phyloP scores from a whole-genome alignment of 1,284 basidiomycete species.

The Sporisorium reilianum region DNA sequence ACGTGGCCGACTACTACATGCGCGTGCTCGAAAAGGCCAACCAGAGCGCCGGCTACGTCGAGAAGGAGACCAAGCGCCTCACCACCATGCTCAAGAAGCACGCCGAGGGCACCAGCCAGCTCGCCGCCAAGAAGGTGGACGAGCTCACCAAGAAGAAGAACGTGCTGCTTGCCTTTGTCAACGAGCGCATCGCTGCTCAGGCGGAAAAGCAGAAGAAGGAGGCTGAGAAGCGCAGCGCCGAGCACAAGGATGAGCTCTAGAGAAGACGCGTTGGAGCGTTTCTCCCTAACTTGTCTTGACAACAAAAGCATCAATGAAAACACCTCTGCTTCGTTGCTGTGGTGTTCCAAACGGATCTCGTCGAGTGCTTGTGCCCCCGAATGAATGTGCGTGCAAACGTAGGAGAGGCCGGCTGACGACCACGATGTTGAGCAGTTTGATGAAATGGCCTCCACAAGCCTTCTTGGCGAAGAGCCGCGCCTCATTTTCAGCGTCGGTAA shows the following conservation, averaged over 20 bases:
- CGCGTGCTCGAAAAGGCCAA: conserved; percentile 87
- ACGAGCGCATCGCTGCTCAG: conserved; percentile 52
- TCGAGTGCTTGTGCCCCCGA: not conserved
- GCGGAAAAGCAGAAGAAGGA: conserved; percentile 52
- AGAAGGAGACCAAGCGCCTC: conserved; percentile 84
- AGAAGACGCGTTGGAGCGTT: not conserved
- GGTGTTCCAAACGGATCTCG: not conserved
- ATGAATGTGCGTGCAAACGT: too few relatives aligned
- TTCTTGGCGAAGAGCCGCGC: not conserved
- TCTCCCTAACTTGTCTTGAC: not conserved
- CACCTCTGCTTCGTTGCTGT: not conserved
- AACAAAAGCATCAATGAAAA: not conserved
- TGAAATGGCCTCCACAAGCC: not conserved
- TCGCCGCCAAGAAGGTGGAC: conserved; percentile 85
- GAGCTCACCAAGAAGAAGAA: conserved; percentile 94
- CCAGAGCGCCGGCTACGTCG: conserved; percentile 79
- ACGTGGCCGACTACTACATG: conserved; percentile 82
- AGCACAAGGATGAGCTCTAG: conserved; percentile 50
- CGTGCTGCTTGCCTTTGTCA: conserved; percentile 80
- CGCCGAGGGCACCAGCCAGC: conserved; percentile 69
- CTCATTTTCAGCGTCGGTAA: not conserved
- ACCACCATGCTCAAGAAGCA: conserved; percentile 78
- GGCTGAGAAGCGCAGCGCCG: conserved; percentile 24
- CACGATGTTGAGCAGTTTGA: not conserved
- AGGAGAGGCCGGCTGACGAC: too few relatives aligned